Base-by-base conservation (phyloP, 2,329 filamentous ascomycete genomes). In the Hymenotorrendiella dingleyae region DNA sequence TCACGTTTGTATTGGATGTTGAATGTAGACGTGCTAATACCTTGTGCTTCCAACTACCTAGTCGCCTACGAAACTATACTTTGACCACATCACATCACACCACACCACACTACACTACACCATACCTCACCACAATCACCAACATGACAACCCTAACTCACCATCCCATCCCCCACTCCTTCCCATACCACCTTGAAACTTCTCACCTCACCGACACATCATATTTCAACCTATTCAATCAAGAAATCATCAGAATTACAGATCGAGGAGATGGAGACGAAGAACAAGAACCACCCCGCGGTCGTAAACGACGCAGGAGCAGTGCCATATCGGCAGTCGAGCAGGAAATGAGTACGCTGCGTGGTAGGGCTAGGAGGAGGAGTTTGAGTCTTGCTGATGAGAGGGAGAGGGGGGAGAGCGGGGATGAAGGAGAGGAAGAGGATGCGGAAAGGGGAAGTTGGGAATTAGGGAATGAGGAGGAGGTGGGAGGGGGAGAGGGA, bases 221-320 rank as follows among this genome's bases (percentile, higher is more conserved):
- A 17, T 12, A 34, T 17, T 4, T 12, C 19, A n/a, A 19, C 14
- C n/a, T 20, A 21, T 20, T 21, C 30, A 34, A 9, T 20, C 19
- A 17, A 11, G 10, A 11, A 34, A 20, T 17, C 30, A 21, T 12
- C 11, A 17, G n/a, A 21, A 34, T 14, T 12, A 29, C 27, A 34
- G 22, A 34, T 9, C 30, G 11, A 34, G 30, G 22, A 17, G 9
- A 20, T 19, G 17, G n/a, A 22, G 22, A 42, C 30, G 14, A 30
- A 10, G 49, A 55, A 16, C 47, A 52, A 16, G 53, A 57, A 19
- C 20, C 35, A 23, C 43, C 50, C 36, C 49, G 57, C 27, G 57
- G 57, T 8, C 56, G 57, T 24, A 60, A 60, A 46, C 56, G 57
- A 11, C 56, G 57, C 29, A 51, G 53, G 11, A 47, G 30, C 26